A percentile compares a stretch with the other conserved stretches of the same genome.
These are phyloP conservation scores for Ajuga chamaepitys DNA, from an alignment of 257 asterid species.

Conservation along the genomic window DNA sequence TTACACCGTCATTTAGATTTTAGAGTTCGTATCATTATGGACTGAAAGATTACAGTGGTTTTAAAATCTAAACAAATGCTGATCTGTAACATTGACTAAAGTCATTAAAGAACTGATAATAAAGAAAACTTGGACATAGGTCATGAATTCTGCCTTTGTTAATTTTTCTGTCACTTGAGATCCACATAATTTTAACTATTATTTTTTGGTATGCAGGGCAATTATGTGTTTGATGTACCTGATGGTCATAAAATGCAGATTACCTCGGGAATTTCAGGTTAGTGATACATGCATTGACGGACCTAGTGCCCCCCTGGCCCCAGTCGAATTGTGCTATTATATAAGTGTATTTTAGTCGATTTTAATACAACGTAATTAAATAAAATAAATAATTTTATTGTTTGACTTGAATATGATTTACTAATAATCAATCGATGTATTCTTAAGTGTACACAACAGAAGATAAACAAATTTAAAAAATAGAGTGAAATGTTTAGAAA, in stretches of 20 bases:
- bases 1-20: not conserved
- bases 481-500: no score
- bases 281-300: no score
- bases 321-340: no score
- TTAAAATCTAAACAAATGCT: not conserved
- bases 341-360: no score
- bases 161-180: not conserved
- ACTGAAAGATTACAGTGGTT: not conserved
- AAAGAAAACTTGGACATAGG: not conserved
- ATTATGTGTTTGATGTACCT: conserved; percentile 81
- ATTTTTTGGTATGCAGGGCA: conserved; percentile 50
- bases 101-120: not conserved
- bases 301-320: no score
- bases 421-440: no score
- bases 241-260: conserved; percentile 81
- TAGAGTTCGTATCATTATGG: not conserved
- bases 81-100: not conserved
- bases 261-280: conserved; percentile 74
- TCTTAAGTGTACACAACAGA: no score
- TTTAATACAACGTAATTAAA: no score
- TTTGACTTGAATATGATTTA: no score
- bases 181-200: conserved; percentile 10
- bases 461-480: no score
- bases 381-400: no score
- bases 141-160: not conserved